Base-by-base conservation (phyloP, 2,329 filamentous ascomycete genomes). In the Sporothrix brunneoviolacea region DNA sequence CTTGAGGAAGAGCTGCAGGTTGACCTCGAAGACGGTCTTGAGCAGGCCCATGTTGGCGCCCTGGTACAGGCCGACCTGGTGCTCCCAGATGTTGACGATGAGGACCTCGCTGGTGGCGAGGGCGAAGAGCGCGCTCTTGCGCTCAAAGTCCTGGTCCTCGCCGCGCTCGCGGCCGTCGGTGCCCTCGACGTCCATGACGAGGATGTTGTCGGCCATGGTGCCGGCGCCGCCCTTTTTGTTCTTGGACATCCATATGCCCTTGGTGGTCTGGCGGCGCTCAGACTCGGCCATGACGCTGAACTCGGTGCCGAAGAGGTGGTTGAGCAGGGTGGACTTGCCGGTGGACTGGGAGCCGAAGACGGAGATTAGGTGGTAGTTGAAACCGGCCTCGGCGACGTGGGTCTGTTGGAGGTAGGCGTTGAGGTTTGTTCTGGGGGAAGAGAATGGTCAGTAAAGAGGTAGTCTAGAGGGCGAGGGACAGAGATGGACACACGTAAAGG, bases 201-300 rank as follows among this genome's bases (percentile, higher is more conserved):
- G 75, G 61, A 98, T 96, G 68, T 98, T 98, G 62, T 95, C 89
- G 49, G 91, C 91, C 90, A 97, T 96, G 57, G 74, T 74, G 57
- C 71, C 70, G 43, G 67, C 70, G 57, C 69, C 68, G 46, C 72
- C 68, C 59, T 77, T 76, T 74, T 95, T 95, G 71, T 97, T 97
- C 74, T 95, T 95, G 57, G 91, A 95, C 85, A 98, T 86, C 93
- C 93, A 98, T 66, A 98, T 98, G 64, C 93, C 93, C 75, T 97
- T 98, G 39, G 93, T 98, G 0, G 93, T 98, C 76, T 98, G 93
- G 55, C 90, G 84, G 57, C 93, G 82, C 68, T 96, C 90, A 55
- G 83, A 78, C 76, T 98, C 93, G 61, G 89, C 88, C 93, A 98
- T 98, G 65, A 98, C 91, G 59, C 89, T 91, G 72, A 98, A 98